phyloP scores from a whole-genome alignment of 192 early-diverging fungal species.

The Podochytrium sp. region DNA sequence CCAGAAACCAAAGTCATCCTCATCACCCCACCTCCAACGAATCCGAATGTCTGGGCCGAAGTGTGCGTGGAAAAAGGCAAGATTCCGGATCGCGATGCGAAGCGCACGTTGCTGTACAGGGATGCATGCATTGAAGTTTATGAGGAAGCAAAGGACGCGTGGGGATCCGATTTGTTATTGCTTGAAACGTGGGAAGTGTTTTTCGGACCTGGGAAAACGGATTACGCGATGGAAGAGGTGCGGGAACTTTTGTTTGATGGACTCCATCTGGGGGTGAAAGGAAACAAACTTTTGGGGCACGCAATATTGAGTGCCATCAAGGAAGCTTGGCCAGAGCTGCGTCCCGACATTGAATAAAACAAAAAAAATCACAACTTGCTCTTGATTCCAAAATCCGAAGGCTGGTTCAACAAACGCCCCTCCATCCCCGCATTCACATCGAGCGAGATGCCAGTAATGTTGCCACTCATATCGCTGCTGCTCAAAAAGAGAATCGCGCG shows the following conservation, averaged over 20 bases:
- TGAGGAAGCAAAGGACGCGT: background rate
- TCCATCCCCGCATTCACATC: slow-evolving; percentile 67
- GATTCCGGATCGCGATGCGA: slow-evolving; percentile 11
- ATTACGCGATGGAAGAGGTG: slow-evolving; percentile 25
- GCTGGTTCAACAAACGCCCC: slow-evolving; percentile 48
- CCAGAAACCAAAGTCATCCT: slow-evolving; percentile 68
- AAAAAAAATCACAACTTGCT: background rate
- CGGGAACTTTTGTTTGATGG: slow-evolving; percentile 34
- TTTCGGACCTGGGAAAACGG: background rate
- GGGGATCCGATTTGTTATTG: slow-evolving; percentile 19
- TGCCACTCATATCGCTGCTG: slow-evolving; percentile 46
- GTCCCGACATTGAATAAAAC: too few species aligned
- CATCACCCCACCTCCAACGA: slow-evolving; percentile 72
- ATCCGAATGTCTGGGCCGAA: slow-evolving; percentile 47
- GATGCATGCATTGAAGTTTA: slow-evolving; percentile 39
- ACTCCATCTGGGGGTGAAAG: slow-evolving; percentile 35
- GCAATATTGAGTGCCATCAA: slow-evolving; percentile 42
- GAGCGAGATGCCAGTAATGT: slow-evolving; percentile 60
- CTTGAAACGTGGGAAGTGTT: slow-evolving; percentile 42
- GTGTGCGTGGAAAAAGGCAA: slow-evolving; percentile 30
- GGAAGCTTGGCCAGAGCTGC: slow-evolving; percentile 45
- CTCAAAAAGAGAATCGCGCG: slow-evolving; percentile 56
- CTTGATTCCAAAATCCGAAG: slow-evolving; percentile 31
- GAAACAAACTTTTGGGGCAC: slow-evolving; percentile 32
- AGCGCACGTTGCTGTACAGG: slow-evolving; percentile 26